Evolutionary conservation across 306 rosid genomes (phyloP).

Genomic region (Alnus glutinosa): DNA sequence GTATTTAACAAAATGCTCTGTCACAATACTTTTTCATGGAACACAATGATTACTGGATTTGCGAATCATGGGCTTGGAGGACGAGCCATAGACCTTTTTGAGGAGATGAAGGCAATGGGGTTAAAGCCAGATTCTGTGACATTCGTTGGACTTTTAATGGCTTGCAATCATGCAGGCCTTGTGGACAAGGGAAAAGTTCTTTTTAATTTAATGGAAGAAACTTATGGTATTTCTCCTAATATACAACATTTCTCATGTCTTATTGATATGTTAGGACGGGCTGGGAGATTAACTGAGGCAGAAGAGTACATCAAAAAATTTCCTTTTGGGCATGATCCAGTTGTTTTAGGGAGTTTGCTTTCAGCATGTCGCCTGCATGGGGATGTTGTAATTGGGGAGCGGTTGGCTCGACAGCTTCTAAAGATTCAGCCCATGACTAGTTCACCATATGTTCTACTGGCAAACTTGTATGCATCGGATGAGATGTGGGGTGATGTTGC

Average conservation of each 20-base stretch:
- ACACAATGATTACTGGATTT: conserved; percentile 45
- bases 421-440: conserved; percentile 28
- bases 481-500: conserved; percentile 44
- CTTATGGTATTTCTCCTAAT: conserved; percentile 32
- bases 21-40: conserved; percentile 43
- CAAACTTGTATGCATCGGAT: conserved; percentile 47
- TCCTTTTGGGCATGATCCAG: conserved; percentile 33
- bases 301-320: conserved; percentile 37
- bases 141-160: conserved; percentile 36
- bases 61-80: conserved; percentile 46
- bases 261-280: conserved; percentile 50
- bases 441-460: conserved; percentile 43
- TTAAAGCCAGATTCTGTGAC: conserved; percentile 45
- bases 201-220: conserved; percentile 38
- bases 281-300: conserved; percentile 39
- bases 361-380: conserved; percentile 47
- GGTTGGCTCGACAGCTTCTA: conserved; percentile 38
- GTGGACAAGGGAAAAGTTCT: conserved; percentile 29
- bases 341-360: conserved; percentile 44
- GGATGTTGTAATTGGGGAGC: conserved; percentile 32
- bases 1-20: conserved; percentile 33
- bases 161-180: conserved; percentile 50
- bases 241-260: conserved; percentile 45
- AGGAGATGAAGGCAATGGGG: conserved; percentile 37
- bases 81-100: conserved; percentile 34